Evolutionary conservation across 352 stramenopile species (phyloP).

Genomic region (Nothophytophthora sp.): DNA sequence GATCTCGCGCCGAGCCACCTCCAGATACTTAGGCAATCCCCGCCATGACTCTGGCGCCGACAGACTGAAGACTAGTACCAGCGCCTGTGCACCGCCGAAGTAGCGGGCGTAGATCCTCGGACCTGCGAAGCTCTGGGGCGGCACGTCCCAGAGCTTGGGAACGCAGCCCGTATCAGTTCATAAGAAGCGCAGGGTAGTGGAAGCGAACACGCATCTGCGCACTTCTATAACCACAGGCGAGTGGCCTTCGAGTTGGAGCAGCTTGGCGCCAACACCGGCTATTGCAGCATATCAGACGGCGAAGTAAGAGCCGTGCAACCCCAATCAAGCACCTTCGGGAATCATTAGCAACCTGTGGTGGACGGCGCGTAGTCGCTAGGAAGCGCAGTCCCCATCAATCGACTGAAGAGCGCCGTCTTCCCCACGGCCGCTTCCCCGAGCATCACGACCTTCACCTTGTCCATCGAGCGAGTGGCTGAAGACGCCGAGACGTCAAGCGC

Average conservation of each 20-base stretch:
- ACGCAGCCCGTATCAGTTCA: too few species aligned
- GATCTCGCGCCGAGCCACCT: conserved; percentile 11
- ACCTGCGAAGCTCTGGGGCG: conserved; percentile 47
- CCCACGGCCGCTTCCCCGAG: conserved; percentile 40
- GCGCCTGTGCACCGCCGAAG: conserved; percentile 24
- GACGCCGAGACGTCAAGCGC: too few species aligned
- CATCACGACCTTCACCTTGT: conserved; percentile 54
- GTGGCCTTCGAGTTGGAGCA: conserved; percentile 43
- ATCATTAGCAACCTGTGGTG: conserved; percentile 42
- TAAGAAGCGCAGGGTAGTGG: too few species aligned
- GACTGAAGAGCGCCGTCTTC: conserved; percentile 58
- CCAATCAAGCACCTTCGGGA: not conserved
- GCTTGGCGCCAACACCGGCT: conserved; percentile 57
- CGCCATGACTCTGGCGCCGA: conserved; percentile 25
- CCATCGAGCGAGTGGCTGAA: conserved; percentile 5
- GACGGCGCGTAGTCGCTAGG: conserved; percentile 27
- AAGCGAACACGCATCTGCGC: too few species aligned
- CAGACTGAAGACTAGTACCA: conserved; percentile 52
- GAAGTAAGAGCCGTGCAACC: too few species aligned
- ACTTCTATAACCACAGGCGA: conserved; percentile 49
- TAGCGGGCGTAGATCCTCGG: conserved; percentile 51
- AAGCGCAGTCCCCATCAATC: conserved; percentile 35
- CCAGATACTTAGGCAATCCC: conserved; percentile 26
- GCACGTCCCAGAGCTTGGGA: conserved; percentile 61
- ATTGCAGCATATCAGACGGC: too few species aligned